A percentile compares a stretch with the other conserved stretches of the same genome.
Evolutionary conservation across 1,284 basidiomycete species (phyloP).

Genomic region (Ustilago vetiveriae): DNA sequence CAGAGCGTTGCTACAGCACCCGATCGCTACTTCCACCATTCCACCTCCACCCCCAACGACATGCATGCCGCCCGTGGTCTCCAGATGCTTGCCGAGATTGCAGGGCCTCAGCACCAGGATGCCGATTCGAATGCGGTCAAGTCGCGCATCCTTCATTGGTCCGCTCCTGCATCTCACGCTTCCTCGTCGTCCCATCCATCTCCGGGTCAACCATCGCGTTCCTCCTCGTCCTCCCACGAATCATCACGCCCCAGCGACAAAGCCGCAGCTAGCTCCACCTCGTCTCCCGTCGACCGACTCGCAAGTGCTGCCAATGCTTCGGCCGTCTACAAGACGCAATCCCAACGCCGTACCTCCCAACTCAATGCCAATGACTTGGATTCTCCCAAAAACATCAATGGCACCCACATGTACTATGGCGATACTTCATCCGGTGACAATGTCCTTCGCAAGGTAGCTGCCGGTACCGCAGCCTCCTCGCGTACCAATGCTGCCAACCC

Average conservation of each 20-base stretch:
- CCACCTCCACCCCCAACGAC: slow-evolving; percentile 17
- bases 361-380: slow-evolving; percentile 10
- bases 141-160: slow-evolving; percentile 33
- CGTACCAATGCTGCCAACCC: slow-evolving; percentile 2
- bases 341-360: slow-evolving; percentile 6
- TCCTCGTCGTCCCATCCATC: slow-evolving; percentile 16
- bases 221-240: slow-evolving; percentile 2
- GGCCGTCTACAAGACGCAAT: slow-evolving; percentile 5
- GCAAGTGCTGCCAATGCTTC: background rate
- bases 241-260: background rate
- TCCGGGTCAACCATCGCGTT: background rate
- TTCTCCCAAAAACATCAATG: slow-evolving; percentile 36
- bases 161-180: slow-evolving; percentile 12
- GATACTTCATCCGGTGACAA: slow-evolving; percentile 17
- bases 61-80: slow-evolving; percentile 38
- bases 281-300: slow-evolving; percentile 8
- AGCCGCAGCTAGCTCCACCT: background rate
- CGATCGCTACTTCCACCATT: slow-evolving; percentile 1
- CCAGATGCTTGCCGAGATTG: slow-evolving; percentile 47
- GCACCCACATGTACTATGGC: slow-evolving; percentile 36
- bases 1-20: background rate
- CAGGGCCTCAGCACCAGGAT: slow-evolving; percentile 36
- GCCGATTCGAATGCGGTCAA: slow-evolving; percentile 30
- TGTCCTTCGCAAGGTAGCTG: slow-evolving; percentile 24
- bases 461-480: slow-evolving; percentile 3